Evolutionary conservation across 2,329 filamentous ascomycete genomes (phyloP).

Genomic region (Elsinoe arachidis): DNA sequence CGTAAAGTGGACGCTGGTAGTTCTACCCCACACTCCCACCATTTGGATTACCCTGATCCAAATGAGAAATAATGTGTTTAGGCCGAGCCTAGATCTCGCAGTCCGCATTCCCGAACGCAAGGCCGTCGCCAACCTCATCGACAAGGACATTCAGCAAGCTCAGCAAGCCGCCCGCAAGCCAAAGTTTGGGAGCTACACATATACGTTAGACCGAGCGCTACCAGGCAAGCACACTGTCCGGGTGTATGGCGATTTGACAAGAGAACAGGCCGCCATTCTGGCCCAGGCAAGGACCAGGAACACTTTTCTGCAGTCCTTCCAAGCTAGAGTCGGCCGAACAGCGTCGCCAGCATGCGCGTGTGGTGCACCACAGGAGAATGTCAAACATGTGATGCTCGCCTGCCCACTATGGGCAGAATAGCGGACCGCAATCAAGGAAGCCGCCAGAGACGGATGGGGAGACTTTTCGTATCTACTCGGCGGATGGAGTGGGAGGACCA

Average conservation of each 20-base stretch:
- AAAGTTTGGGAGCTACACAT: neutral
- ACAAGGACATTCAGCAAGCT: neutral
- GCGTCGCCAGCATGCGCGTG: neutral
- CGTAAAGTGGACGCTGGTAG: neutral
- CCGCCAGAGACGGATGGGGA: neutral
- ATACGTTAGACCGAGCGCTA: neutral
- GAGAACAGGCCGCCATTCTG: neutral
- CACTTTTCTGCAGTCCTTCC: neutral
- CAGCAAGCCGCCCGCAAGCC: neutral
- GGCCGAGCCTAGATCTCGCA: neutral
- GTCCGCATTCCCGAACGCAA: neutral
- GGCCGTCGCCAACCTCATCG: neutral
- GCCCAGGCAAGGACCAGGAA: no score
- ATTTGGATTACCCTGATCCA: no score
- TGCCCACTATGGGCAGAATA: neutral
- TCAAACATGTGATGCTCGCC: neutral
- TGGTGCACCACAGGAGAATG: neutral
- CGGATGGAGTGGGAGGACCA: neutral
- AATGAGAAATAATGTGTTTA: no score
- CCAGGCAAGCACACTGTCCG: neutral
- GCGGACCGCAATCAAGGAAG: neutral
- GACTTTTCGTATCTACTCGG: no score
- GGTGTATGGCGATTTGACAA: neutral
- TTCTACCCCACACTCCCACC: no score
- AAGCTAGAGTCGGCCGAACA: neutral